Conservation (phyloP, 306 rosid genomes). For the Quercus robur region DNA sequence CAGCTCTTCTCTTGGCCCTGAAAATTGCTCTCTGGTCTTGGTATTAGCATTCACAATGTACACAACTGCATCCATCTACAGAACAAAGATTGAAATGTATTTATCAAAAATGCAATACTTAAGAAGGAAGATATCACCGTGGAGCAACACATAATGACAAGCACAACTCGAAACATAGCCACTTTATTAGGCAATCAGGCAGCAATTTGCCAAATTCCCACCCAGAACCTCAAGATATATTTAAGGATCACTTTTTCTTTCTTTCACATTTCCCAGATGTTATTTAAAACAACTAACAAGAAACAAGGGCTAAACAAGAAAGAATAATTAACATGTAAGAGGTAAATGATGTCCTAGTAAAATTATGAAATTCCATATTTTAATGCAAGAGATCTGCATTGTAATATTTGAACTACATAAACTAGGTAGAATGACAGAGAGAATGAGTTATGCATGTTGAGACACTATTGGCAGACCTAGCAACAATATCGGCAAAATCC, state of each 20-base stretch:
- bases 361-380: neutral
- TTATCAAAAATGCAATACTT: neutral
- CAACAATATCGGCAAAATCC: slow-evolving; percentile 37
- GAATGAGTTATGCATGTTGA: neutral
- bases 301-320: neutral
- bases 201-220: neutral
- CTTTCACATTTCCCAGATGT: too few species aligned
- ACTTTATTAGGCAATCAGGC: neutral
- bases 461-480: slow-evolving; percentile 36
- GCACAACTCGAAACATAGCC: neutral
- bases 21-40: slow-evolving; percentile 62
- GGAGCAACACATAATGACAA: neutral
- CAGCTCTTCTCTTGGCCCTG: slow-evolving; percentile 52
- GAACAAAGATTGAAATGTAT: neutral
- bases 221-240: neutral
- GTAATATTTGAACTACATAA: neutral
- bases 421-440: neutral
- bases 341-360: neutral
- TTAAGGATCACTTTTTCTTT: neutral
- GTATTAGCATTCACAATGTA: slow-evolving; percentile 69
- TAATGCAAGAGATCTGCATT: neutral
- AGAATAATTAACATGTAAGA: slow-evolving; percentile 4
- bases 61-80: slow-evolving; percentile 82
- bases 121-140: neutral
- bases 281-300: neutral